Evolutionary conservation across 257 asterid genomes (phyloP).

Genomic region (Forsythia viridissima): DNA sequence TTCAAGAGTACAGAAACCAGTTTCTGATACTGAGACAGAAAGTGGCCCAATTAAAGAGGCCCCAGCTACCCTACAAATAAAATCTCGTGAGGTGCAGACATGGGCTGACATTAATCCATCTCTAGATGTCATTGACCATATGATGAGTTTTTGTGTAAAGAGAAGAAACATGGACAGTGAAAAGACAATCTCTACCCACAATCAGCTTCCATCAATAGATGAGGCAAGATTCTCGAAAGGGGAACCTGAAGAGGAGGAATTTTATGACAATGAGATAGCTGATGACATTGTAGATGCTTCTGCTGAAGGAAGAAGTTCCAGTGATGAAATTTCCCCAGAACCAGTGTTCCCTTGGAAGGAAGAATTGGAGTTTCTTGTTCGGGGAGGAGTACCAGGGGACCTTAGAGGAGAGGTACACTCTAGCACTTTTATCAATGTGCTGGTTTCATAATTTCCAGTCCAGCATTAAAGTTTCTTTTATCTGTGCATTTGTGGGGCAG

Average conservation of each 20-base stretch:
- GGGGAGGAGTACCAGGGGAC: conserved; percentile 88
- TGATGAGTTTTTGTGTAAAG: conserved; percentile 72
- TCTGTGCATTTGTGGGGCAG: conserved; percentile 49
- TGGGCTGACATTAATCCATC: conserved; percentile 71
- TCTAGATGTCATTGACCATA: conserved; percentile 50
- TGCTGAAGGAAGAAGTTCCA: conserved; percentile 33
- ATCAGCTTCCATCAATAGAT: conserved; percentile 50
- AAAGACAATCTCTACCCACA: conserved; percentile 17
- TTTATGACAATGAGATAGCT: conserved; percentile 34
- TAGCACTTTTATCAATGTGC: conserved; percentile 16
- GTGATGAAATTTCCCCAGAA: conserved; percentile 37
- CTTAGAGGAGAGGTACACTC: conserved; percentile 85
- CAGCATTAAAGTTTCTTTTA: conserved; percentile 15
- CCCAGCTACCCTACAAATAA: conserved; percentile 36
- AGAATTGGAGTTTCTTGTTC: conserved; percentile 86
- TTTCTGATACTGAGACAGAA: conserved; percentile 34
- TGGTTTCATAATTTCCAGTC: conserved; percentile 8
- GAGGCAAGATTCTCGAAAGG: conserved; percentile 37
- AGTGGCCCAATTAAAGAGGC: conserved; percentile 34
- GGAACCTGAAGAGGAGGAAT: conserved; percentile 45
- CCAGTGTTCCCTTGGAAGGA: conserved; percentile 61
- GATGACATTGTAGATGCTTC: conserved; percentile 40
- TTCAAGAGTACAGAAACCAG: conserved; percentile 34
- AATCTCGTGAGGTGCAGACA: conserved; percentile 49
- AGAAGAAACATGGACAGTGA: conserved; percentile 39